phyloP scores from a whole-genome alignment of 2,329 filamentous ascomycete species.

The Aspergillus hiratsukae region DNA sequence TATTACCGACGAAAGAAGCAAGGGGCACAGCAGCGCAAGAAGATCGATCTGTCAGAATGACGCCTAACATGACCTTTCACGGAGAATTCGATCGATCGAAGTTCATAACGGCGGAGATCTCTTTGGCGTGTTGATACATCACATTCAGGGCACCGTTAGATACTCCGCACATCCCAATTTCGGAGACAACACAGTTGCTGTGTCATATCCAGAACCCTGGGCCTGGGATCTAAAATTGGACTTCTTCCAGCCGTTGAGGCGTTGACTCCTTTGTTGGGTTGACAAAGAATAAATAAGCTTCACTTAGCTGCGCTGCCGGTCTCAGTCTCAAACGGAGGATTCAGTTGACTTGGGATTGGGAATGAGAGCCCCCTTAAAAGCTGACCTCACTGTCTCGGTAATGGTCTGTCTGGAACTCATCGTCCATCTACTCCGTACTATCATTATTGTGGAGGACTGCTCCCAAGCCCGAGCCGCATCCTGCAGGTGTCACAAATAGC shows the following conservation, averaged over 20 bases:
- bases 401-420: background rate
- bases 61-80: background rate
- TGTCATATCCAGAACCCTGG: no score
- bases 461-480: background rate
- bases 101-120: no score
- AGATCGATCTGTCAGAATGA: no score
- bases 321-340: background rate
- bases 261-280: background rate
- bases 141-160: background rate
- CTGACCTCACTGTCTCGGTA: background rate
- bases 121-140: background rate
- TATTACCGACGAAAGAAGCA: background rate
- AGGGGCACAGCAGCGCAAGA: background rate
- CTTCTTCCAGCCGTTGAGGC: background rate
- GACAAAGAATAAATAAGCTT: background rate
- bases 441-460: background rate
- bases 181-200: no score
- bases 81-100: background rate
- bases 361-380: no score
- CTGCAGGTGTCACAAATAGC: background rate
- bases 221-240: no score
- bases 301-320: background rate
- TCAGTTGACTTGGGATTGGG: background rate
- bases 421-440: no score
- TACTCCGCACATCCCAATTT: no score